Evolutionary conservation across 495 filamentous ascomycete genomes (phyloP), one percentile per base, ranked within the genome.

Genomic region (Aspergillus leporis): DNA sequence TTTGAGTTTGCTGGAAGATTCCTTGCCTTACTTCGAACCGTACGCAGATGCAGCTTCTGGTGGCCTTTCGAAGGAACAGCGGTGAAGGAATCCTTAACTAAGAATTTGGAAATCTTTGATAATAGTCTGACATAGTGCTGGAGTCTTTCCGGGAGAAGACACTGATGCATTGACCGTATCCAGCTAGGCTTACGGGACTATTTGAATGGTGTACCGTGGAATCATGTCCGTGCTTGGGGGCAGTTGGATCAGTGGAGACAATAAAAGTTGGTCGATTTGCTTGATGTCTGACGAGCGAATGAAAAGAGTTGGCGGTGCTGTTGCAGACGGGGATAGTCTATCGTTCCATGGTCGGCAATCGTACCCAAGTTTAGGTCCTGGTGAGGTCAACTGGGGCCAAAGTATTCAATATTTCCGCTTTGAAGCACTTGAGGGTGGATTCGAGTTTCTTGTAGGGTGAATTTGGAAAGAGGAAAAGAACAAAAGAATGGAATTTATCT

Each of bases 301-400:
- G 40, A 19, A 1, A 40, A 9, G 12, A 3, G 16, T 12, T 12
- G 36, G 36, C 3, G 36, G 36, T 13, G 16, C 6, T 40, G 16
- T 40, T 40, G 3, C 36, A 13, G 36, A n/a, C 12, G 36, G 3
- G 36, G 36, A n/a, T 3, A n/a, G 16, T 3, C 16, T n/a, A 43
- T 43, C 40, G 40, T 43, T 43, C 40, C n/a, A 19, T 43, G 40
- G 40, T 43, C 40, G 40, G n/a, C 14, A 19, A 43, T 43, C 40
- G 40, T 6, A 21, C n/a, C 40, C 18, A 43, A 43, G 40, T 19
- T 43, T 43, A 21, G 40, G 40, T 21, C 18, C 5, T 43, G 16
- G 10, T 13, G 36, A 40, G 36, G 9, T 40, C 10, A 3, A 2
- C 10, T 3, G 36, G 3, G 36, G 36, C 36, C 36, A 40, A 40